These are phyloP conservation scores for Candida berthetii DNA, from an alignment of 805 yeast genomes.

Conservation along the genomic window DNA sequence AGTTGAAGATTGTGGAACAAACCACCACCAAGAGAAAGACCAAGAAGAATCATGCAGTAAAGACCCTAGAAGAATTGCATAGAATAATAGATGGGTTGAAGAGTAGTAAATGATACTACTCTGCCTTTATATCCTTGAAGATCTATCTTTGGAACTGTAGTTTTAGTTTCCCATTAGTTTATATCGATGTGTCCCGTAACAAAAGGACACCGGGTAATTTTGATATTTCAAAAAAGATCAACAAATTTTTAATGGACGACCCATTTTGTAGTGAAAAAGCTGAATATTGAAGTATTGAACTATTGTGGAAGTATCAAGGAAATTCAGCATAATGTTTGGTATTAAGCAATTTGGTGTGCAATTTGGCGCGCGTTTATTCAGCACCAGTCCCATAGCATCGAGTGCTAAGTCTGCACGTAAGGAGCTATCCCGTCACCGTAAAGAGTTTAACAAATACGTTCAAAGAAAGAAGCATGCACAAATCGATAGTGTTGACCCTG, in stretches of 20 bases:
- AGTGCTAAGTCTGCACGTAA: conserved; percentile 18
- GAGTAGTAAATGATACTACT: too few species aligned
- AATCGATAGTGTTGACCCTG: conserved; percentile 55
- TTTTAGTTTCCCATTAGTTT: too few species aligned
- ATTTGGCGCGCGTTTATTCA: conserved; percentile 8
- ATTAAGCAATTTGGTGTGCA: conserved; percentile 1
- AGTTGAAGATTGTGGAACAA: neutral
- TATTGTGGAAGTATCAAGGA: too few species aligned
- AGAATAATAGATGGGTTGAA: too few species aligned
- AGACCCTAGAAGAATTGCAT: neutral
- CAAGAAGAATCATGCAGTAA: neutral
- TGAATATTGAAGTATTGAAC: too few species aligned
- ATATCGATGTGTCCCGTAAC: too few species aligned
- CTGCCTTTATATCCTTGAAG: too few species aligned
- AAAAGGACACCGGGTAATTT: too few species aligned
- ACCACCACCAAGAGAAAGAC: neutral
- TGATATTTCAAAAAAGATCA: too few species aligned
- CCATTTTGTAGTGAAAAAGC: too few species aligned
- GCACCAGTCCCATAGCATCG: conserved; percentile 3
- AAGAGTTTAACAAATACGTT: conserved; percentile 18
- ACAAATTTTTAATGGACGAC: too few species aligned
- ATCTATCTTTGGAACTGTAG: too few species aligned
- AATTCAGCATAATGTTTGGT: neutral
- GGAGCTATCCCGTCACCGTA: conserved; percentile 17
- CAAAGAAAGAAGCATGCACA: conserved; percentile 19